Evolutionary conservation across 345 rosid species (phyloP), one percentile per base, ranked within the genome.

Genomic region (Physaria fendleri): DNA sequence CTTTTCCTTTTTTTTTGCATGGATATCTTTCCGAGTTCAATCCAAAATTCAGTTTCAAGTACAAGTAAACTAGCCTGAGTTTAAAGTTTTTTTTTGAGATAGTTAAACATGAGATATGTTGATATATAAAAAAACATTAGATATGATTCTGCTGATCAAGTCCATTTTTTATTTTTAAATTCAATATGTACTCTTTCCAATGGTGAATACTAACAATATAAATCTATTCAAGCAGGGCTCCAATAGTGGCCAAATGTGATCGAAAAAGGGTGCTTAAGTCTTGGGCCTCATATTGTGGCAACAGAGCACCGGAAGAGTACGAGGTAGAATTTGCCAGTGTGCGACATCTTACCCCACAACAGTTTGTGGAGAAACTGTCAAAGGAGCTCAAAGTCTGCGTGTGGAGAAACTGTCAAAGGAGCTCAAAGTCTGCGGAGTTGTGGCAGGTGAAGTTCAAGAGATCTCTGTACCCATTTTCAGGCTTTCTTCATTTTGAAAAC

Each of bases 291-390:
- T 74, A 72, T 41, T 93, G 95, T 76, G 88, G 92, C 29, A 71
- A 81, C 73, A 71, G 53, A 47, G 44, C 72, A 23, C 99, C 95
- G 8, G 28, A 62, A 32, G 97, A 93, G 76, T 79, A 77, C 69
- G 78, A 78, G 52, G 59, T 89, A 8, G 78, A 85, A 29, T 93
- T 93, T 71, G 64, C 85, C 63, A 82, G 81, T 48, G 99, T 87
- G 68, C 80, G 97, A 35, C 88, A 77, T 64, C 97, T 93, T 71
- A 78, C 78, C 54, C 95, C 99, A 1, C 75, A 58, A 2, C 82
- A 83, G 35, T 93, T 93, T 82, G 97, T 93, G 46, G 94, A 93
- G 83, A 93, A 93, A 78, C 72, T 93, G 24, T 77, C 88, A 5
- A 77, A 68, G 60, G 99, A 93, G 69, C 84, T 85, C 9, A 71